A percentile compares a stretch with the other conserved stretches of the same genome.
phyloP scores from a whole-genome alignment of 495 filamentous ascomycete species.

The Aspergillus bertholletiae region DNA sequence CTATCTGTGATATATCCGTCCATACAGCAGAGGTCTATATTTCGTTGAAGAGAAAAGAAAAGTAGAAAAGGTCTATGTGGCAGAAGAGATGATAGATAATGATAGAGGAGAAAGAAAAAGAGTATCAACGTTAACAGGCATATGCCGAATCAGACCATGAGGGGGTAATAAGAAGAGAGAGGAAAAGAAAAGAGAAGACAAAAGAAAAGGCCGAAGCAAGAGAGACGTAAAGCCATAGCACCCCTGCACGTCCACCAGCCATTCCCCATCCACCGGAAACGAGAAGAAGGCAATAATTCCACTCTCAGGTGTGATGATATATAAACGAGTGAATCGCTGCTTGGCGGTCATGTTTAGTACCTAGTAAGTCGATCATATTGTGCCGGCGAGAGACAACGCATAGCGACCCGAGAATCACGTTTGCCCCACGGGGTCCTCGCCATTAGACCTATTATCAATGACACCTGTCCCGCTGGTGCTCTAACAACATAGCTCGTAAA shows the following conservation, averaged over 20 bases:
- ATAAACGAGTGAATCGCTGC: not conserved
- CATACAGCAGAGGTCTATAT: not conserved
- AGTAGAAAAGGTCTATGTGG: not conserved
- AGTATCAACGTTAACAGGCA: not conserved
- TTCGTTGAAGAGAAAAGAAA: not conserved
- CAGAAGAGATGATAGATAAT: not conserved
- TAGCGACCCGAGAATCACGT: no score
- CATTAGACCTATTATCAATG: conserved; percentile 11
- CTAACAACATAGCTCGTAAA: conserved; percentile 17
- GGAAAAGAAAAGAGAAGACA: not conserved
- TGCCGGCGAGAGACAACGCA: no score
- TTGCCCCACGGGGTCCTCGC: not conserved
- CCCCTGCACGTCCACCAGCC: not conserved
- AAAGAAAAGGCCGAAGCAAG: no score
- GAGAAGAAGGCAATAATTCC: not conserved
- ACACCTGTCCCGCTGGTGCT: conserved; percentile 19
- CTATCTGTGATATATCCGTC: not conserved
- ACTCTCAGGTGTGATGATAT: not conserved
- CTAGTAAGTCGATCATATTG: not conserved
- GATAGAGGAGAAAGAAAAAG: not conserved
- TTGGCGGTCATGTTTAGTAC: not conserved
- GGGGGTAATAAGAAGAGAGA: not conserved
- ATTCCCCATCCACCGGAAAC: not conserved
- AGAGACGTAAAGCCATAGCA: not conserved
- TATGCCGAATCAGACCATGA: not conserved